Evolutionary conservation across 1,284 basidiomycete species (phyloP), one percentile per base, ranked within the genome.

Genomic region (Leccinum subrobustum): DNA sequence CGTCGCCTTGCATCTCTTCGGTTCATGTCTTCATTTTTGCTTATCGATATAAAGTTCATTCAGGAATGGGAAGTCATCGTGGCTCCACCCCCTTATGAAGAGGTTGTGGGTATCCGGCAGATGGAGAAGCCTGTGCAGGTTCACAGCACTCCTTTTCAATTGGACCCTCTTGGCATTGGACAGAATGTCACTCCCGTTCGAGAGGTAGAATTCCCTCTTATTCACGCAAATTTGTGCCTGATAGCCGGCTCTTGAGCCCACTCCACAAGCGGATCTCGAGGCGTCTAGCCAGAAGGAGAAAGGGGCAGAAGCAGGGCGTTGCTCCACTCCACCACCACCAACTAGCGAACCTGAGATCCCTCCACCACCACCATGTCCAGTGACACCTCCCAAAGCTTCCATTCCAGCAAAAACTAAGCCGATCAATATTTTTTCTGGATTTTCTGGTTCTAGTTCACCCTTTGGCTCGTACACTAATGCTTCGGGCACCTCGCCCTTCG

Each of bases 361-460:
- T 11, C n/a, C 55, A 18, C 58, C 60, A 18, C 60, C 64, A 29
- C 6, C 53, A 31, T 52, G 29, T 44, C 62, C 66, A 18, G 57
- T 56, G 23, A 69, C 66, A 8, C 68, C 73, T n/a, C 61, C 59
- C 2, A 62, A 61, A 25, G 47, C 63, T 18, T 14, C 63, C 0
- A 23, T 52, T 55, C 56, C 65, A n/a, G 25, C 54, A 31, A 59
- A 60, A 37, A 33, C n/a, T 2, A 61, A 42, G 37, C 18, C 57
- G 14, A 23, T 60, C n/a, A 70, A 70, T 39, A 74, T 78, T 11
- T 82, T 83, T 63, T 78, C 81, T 16, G 74, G 78, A 9, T 82
- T 82, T 60, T 75, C 79, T 12, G 75, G 77, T 16, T 73, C 77
- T 3, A 64, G 72, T 3, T 80, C 80, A 12, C 74, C 79, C 9